Evolutionary conservation across 2,329 filamentous ascomycete genomes (phyloP).

Genomic region (Tolypocladium album): DNA sequence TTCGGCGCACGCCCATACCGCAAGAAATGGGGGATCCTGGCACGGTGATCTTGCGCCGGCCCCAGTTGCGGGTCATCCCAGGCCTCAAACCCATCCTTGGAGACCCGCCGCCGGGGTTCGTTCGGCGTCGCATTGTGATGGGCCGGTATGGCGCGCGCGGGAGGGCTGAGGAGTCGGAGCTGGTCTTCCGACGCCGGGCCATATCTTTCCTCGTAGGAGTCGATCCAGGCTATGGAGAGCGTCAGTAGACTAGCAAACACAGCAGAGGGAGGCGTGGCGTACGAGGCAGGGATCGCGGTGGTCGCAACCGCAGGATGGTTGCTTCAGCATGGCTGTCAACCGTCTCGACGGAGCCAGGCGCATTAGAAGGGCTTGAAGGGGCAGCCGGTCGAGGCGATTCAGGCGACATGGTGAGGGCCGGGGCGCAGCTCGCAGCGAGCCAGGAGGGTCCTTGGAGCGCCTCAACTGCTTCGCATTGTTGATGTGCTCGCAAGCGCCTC

Average conservation of each 20-base stretch:
- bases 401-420: slow-evolving; percentile 3
- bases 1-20: slow-evolving; percentile 33
- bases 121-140: slow-evolving; percentile 31
- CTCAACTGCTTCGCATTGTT: background rate
- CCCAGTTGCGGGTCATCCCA: slow-evolving; percentile 26
- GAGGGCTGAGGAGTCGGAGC: slow-evolving; percentile 26
- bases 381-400: slow-evolving; percentile 6
- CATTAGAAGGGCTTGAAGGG: slow-evolving; percentile 5
- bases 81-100: slow-evolving; percentile 36
- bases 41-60: slow-evolving; percentile 19
- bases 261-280: slow-evolving; percentile 2
- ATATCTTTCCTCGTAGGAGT: slow-evolving; percentile 32
- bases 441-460: background rate
- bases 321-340: slow-evolving; percentile 6
- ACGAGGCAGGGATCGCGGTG: slow-evolving; percentile 20
- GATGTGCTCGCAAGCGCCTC: background rate
- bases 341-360: slow-evolving; percentile 3
- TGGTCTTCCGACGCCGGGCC: slow-evolving; percentile 27
- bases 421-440: background rate
- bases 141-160: slow-evolving; percentile 24
- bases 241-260: slow-evolving; percentile 4
- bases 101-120: slow-evolving; percentile 30
- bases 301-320: slow-evolving; percentile 10
- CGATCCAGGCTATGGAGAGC: slow-evolving; percentile 34
- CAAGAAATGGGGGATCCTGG: slow-evolving; percentile 34